phyloP scores from a whole-genome alignment of 768 basidiomycete species.

The Neoboletus subvelutipes region DNA sequence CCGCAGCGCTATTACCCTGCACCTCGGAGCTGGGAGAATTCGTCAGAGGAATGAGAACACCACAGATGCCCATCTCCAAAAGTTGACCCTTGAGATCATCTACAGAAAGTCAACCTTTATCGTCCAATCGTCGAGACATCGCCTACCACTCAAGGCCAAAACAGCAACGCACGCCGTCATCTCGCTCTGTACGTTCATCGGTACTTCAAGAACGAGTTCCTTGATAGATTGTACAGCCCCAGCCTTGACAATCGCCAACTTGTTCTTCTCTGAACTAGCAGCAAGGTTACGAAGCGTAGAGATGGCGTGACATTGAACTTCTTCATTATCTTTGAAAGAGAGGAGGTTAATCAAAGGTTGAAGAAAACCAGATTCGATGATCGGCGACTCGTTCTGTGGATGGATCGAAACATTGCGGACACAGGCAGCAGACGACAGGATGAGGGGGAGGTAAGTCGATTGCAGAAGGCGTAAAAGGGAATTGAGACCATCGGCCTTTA shows the following conservation, averaged over 20 bases:
- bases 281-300: slow-evolving; percentile 96
- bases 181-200: slow-evolving; percentile 96
- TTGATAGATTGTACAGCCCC: slow-evolving; percentile 97
- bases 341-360: slow-evolving; percentile 94
- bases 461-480: slow-evolving; percentile 92
- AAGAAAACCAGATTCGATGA: slow-evolving; percentile 97
- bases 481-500: slow-evolving; percentile 89
- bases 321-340: slow-evolving; percentile 99
- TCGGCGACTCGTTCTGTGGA: slow-evolving; percentile 97
- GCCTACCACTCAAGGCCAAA: slow-evolving; percentile 87
- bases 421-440: slow-evolving; percentile 96
- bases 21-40: slow-evolving; percentile 97
- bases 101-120: slow-evolving; percentile 32
- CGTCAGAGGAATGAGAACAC: slow-evolving; percentile 94
- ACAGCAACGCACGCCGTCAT: slow-evolving; percentile 99
- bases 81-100: slow-evolving; percentile 97
- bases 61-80: slow-evolving; percentile 97
- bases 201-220: slow-evolving; percentile 91
- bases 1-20: slow-evolving; percentile 97
- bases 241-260: slow-evolving; percentile 95
- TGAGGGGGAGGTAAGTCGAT: slow-evolving; percentile 95
- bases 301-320: slow-evolving; percentile 99
- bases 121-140: not conserved
- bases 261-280: slow-evolving; percentile 97
- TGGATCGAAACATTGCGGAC: slow-evolving; percentile 99